phyloP scores from a whole-genome alignment of 495 filamentous ascomycete species.

The Penicillium parvum region DNA sequence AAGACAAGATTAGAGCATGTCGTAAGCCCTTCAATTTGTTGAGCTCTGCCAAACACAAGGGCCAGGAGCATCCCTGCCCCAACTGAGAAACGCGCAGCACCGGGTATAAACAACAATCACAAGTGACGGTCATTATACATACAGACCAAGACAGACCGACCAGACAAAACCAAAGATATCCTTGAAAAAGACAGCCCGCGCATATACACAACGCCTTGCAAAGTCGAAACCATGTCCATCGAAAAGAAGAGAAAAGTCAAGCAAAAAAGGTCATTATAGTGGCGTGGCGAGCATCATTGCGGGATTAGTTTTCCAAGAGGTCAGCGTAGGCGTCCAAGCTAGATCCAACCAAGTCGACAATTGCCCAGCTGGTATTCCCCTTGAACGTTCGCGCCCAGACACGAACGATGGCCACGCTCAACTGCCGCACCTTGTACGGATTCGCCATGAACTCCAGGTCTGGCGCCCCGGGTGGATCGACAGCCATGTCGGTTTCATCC shows the following conservation, averaged over 20 bases:
- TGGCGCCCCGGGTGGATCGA: slow-evolving; percentile 42
- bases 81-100: slow-evolving; percentile 10
- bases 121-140: slow-evolving; percentile 15
- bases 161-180: neutral
- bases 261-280: slow-evolving; percentile 12
- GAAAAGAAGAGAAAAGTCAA: slow-evolving; percentile 1
- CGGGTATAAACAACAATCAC: slow-evolving; percentile 21
- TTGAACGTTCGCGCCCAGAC: slow-evolving; percentile 52
- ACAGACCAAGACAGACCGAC: slow-evolving; percentile 3
- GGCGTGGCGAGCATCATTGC: neutral
- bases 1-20: too few relatives aligned
- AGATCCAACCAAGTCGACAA: slow-evolving; percentile 48
- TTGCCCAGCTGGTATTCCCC: slow-evolving; percentile 52
- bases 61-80: neutral
- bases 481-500: slow-evolving; percentile 71
- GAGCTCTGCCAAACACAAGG: neutral
- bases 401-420: slow-evolving; percentile 49
- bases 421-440: slow-evolving; percentile 43
- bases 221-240: slow-evolving; percentile 11
- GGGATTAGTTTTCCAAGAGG: slow-evolving; percentile 30
- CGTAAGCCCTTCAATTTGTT: neutral
- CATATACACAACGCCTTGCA: slow-evolving; percentile 19
- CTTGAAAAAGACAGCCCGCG: slow-evolving; percentile 4
- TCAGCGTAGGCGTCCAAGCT: slow-evolving; percentile 44
- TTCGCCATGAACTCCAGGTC: slow-evolving; percentile 44